phyloP scores from a whole-genome alignment of 768 basidiomycete genomes.

The Strobilomyces confusus region DNA sequence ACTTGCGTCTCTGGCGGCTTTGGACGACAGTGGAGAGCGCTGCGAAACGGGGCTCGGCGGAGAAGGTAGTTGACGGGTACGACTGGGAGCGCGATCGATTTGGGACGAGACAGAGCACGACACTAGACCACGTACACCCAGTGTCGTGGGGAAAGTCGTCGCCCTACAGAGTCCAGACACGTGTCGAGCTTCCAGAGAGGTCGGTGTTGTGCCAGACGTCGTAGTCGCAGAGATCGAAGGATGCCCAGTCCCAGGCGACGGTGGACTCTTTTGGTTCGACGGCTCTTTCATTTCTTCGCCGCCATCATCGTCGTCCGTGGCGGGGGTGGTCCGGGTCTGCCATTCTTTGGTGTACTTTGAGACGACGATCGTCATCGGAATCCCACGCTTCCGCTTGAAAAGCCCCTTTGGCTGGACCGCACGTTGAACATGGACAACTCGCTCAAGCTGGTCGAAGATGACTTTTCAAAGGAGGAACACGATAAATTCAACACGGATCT shows the following conservation, averaged over 20 bases:
- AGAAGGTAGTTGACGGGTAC: conserved; percentile 56
- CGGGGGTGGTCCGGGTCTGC: background rate
- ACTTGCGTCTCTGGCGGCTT: conserved; percentile 42
- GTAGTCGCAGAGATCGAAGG: conserved; percentile 68
- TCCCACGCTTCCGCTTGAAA: no score
- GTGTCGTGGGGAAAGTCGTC: conserved; percentile 22
- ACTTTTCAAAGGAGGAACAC: no score
- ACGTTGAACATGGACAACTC: no score
- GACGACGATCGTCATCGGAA: no score
- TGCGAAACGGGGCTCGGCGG: conserved; percentile 34
- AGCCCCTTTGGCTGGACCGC: no score
- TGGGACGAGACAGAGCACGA: no score
- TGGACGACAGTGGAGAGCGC: conserved; percentile 8
- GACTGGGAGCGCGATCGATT: conserved; percentile 35
- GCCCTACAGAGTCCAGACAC: conserved; percentile 14
- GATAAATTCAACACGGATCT: no score
- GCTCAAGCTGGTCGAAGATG: no score
- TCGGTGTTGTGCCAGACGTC: conserved; percentile 61
- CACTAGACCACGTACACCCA: conserved; percentile 45
- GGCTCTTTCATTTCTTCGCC: no score
- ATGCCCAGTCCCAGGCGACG: conserved; percentile 43
- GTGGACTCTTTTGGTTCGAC: conserved; percentile 18
- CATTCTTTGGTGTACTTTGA: background rate
- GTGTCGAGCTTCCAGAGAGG: conserved; percentile 44
- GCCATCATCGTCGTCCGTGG: background rate